Percentiles rank a stretch among this genome's conserved stretches.
These are phyloP conservation scores for Pelargonium hybrid DNA, from an alignment of 441 rosid species.

Conservation along the genomic window DNA sequence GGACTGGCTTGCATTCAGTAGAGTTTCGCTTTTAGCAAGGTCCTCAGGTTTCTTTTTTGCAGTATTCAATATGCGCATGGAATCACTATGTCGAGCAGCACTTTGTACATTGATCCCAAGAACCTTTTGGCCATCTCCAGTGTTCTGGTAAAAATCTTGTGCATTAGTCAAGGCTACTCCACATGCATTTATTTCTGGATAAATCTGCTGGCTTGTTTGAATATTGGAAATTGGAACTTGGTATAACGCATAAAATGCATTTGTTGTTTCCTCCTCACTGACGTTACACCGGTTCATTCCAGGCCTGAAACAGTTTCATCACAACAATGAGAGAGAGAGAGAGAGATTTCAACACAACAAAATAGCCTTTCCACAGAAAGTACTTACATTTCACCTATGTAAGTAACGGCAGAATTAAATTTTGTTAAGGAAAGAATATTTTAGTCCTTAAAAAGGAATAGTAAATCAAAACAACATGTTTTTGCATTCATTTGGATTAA, in stretches of 20 bases:
- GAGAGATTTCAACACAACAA: constrained; percentile 21
- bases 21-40: neutral
- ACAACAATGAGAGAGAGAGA: constrained; percentile 10
- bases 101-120: neutral
- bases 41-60: neutral
- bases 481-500: neutral
- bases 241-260: constrained; percentile 30
- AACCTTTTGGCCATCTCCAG: neutral
- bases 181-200: constrained; percentile 20
- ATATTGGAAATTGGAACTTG: constrained; percentile 37
- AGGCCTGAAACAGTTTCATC: constrained; percentile 36
- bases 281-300: constrained; percentile 58
- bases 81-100: neutral
- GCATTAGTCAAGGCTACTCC: constrained; percentile 21
- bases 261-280: constrained; percentile 56
- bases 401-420: constrained; percentile 5
- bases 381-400: neutral
- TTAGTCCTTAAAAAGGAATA: neutral
- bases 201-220: constrained; percentile 37
- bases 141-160: constrained; percentile 25
- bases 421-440: constrained; percentile 3
- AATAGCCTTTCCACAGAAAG: constrained; percentile 14
- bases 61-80: neutral
- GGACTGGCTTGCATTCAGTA: neutral
- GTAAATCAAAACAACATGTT: neutral